phyloP scores from a whole-genome alignment of 768 basidiomycete species.

The Rhodotorula toruloides region DNA sequence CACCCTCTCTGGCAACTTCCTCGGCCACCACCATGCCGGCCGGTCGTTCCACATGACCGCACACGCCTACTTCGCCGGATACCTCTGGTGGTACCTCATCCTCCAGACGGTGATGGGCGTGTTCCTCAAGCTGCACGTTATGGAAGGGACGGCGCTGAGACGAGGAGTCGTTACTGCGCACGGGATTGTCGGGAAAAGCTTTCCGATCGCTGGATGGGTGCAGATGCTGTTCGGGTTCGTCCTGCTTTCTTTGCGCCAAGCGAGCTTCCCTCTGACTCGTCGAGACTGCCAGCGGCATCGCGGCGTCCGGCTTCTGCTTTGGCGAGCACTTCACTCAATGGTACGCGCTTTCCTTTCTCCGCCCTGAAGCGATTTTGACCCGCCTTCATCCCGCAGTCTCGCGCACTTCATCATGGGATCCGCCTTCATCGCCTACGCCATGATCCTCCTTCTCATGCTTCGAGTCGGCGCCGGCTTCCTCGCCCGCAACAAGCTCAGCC shows the following conservation, averaged over 20 bases:
- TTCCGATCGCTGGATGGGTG: conserved; percentile 78
- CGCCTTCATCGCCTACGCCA: conserved; percentile 81
- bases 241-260: background rate
- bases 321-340: conserved; percentile 77
- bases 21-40: conserved; percentile 83
- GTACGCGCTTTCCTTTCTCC: conserved; percentile 47
- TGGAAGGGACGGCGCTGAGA: conserved; percentile 63
- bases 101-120: conserved; percentile 68
- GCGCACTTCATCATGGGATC: conserved; percentile 55
- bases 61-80: conserved; percentile 68
- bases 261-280: background rate
- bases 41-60: conserved; percentile 67
- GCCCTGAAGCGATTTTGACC: background rate
- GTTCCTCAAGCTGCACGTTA: conserved; percentile 86
- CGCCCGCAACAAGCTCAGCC: conserved; percentile 42
- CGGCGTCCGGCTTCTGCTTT: conserved; percentile 64
- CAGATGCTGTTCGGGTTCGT: conserved; percentile 84
- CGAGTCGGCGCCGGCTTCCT: conserved; percentile 71
- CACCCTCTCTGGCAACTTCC: conserved; percentile 59
- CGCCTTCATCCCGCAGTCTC: background rate
- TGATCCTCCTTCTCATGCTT: conserved; percentile 71
- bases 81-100: conserved; percentile 50
- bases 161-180: conserved; percentile 67
- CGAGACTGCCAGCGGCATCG: conserved; percentile 10
- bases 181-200: conserved; percentile 73